Conservation (phyloP, 129 eudicot genomes). For the Artemisia argyi region DNA sequence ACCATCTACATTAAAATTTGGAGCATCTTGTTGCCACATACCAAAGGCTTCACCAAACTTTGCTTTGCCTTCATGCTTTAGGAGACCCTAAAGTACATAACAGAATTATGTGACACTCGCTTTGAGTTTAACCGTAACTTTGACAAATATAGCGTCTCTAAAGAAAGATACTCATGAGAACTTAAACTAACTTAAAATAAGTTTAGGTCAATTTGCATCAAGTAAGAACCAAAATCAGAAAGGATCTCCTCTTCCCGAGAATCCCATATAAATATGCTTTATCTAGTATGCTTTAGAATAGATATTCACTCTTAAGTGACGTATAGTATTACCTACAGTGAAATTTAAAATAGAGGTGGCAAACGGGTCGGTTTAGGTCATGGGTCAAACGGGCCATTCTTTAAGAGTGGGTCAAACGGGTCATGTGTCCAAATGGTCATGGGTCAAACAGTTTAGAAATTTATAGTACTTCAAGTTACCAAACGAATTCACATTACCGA, state of each 20-base stretch:
- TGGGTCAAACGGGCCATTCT: slow-evolving; percentile 33
- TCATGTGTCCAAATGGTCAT: no score
- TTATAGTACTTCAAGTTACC: no score
- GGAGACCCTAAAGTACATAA: slow-evolving; percentile 58
- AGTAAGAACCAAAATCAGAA: slow-evolving; percentile 33
- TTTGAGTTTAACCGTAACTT: neutral
- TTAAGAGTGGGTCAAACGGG: neutral
- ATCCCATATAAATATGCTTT: slow-evolving; percentile 53
- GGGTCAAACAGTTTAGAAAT: no score
- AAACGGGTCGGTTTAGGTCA: no score
- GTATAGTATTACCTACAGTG: neutral
- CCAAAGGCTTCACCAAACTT: slow-evolving; percentile 66
- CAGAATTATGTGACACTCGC: neutral
- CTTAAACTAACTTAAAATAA: no score
- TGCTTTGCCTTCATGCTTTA: slow-evolving; percentile 84
- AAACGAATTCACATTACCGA: no score
- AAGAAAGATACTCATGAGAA: no score
- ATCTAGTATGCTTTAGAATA: neutral
- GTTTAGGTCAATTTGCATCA: no score
- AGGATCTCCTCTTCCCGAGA: slow-evolving; percentile 71
- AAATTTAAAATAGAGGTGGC: slow-evolving; percentile 29
- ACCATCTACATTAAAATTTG: slow-evolving; percentile 78
- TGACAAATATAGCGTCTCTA: no score
- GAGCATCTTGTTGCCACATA: slow-evolving; percentile 84
- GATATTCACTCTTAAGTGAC: neutral